Evolutionary conservation across 306 rosid genomes (phyloP).

Genomic region (Carpinus fangiana): DNA sequence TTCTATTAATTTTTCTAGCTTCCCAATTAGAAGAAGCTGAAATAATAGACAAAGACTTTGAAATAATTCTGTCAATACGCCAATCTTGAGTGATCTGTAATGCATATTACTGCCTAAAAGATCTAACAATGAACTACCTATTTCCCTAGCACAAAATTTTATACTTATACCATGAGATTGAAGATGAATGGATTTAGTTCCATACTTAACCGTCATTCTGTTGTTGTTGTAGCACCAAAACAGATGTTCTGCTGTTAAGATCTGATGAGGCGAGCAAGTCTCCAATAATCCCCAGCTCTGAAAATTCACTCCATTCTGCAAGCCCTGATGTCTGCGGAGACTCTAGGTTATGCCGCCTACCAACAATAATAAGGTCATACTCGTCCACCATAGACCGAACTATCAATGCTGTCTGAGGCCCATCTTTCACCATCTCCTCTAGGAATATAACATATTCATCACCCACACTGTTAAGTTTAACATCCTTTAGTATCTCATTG

Average conservation of each 20-base stretch:
- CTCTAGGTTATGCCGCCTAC: conserved; percentile 38
- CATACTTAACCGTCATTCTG: conserved; percentile 4
- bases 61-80: no score
- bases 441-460: conserved; percentile 12
- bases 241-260: conserved; percentile 36
- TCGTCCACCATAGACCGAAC: conserved; percentile 30
- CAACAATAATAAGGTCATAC: conserved; percentile 57
- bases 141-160: background rate
- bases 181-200: no score
- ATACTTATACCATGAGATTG: background rate
- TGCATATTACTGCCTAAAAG: background rate
- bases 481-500: conserved; percentile 21
- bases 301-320: conserved; percentile 59
- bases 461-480: conserved; percentile 3
- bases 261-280: conserved; percentile 71
- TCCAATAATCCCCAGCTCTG: conserved; percentile 61
- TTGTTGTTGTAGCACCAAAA: conserved; percentile 65
- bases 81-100: no score
- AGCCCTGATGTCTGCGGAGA: conserved; percentile 51
- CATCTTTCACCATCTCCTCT: conserved; percentile 22
- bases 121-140: background rate
- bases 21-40: no score
- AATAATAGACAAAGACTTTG: no score
- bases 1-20: no score
- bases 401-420: conserved; percentile 28